phyloP scores from a whole-genome alignment of 2,329 filamentous ascomycete genomes.

The Fusarium tjaetaba region DNA sequence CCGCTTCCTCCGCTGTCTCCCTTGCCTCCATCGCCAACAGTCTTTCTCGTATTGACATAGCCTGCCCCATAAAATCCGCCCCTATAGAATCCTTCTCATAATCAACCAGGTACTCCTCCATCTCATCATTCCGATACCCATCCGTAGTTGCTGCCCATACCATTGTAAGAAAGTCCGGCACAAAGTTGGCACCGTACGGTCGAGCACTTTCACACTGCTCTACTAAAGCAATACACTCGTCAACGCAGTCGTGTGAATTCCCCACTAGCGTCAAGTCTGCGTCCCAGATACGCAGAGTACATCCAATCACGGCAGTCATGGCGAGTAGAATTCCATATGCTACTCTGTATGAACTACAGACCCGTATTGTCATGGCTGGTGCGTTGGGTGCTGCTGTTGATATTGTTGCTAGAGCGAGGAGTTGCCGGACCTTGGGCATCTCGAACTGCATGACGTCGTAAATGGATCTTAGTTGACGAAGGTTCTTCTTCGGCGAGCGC shows the following conservation, averaged over 20 bases:
- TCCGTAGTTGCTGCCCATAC: constrained; percentile 29
- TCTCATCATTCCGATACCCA: constrained; percentile 2
- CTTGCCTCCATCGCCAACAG: constrained; percentile 18
- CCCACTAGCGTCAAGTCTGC: neutral
- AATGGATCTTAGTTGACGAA: constrained; percentile 16
- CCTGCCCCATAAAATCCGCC: constrained; percentile 26
- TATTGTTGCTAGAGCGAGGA: neutral
- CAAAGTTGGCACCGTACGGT: constrained; percentile 29
- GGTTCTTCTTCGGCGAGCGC: constrained; percentile 13
- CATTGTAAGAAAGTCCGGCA: constrained; percentile 27
- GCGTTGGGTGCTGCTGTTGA: constrained; percentile 1
- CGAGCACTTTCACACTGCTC: constrained; percentile 17
- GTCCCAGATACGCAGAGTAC: constrained; percentile 20
- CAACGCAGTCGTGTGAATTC: constrained; percentile 8
- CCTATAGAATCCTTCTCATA: constrained; percentile 32
- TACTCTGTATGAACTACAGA: constrained; percentile 6
- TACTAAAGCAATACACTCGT: constrained; percentile 25
- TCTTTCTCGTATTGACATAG: constrained; percentile 2
- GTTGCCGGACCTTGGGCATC: constrained; percentile 14
- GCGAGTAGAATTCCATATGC: constrained; percentile 25
- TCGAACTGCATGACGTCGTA: constrained; percentile 27
- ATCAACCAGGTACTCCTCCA: constrained; percentile 22
- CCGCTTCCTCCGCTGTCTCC: neutral
- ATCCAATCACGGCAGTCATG: constrained; percentile 20
- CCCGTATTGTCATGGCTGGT: neutral